phyloP scores from a whole-genome alignment of 1,284 basidiomycete species.

The Erythrobasidium hasegawianum region DNA sequence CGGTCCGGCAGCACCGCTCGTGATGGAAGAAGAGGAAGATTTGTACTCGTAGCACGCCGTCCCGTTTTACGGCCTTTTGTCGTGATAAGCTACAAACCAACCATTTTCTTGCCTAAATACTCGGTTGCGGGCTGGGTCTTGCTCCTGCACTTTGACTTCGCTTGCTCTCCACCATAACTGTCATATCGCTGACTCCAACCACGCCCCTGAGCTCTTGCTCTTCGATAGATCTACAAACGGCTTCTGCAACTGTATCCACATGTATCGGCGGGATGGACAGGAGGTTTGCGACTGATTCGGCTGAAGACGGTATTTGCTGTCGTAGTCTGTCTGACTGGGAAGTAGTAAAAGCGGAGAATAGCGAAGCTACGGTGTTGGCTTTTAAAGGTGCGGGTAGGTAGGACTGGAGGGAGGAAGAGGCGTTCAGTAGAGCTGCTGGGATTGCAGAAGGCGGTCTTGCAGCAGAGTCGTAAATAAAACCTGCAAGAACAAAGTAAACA shows the following conservation, averaged over 20 bases:
- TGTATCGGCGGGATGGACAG: slow-evolving; percentile 83
- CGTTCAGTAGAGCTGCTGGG: slow-evolving; percentile 75
- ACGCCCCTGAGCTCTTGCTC: slow-evolving; percentile 59
- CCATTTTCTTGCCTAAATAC: too few relatives aligned
- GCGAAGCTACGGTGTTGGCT: slow-evolving; percentile 38
- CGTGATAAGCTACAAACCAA: too few relatives aligned
- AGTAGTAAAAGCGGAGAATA: slow-evolving; percentile 36
- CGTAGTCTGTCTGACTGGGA: background rate
- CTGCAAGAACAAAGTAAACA: too few relatives aligned
- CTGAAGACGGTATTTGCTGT: slow-evolving; percentile 35
- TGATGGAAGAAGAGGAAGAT: slow-evolving; percentile 29
- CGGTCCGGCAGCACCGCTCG: too few relatives aligned
- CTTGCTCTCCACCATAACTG: slow-evolving; percentile 58
- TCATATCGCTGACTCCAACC: slow-evolving; percentile 71
- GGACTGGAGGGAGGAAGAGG: slow-evolving; percentile 67
- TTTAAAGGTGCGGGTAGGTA: slow-evolving; percentile 45
- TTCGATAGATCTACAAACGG: slow-evolving; percentile 60
- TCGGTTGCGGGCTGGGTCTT: too few relatives aligned
- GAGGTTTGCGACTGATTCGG: slow-evolving; percentile 69
- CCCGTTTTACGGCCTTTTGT: too few relatives aligned
- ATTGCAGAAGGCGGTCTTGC: slow-evolving; percentile 80
- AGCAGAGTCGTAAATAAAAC: slow-evolving; percentile 93
- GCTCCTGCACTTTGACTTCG: too few relatives aligned
- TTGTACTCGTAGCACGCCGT: slow-evolving; percentile 3
- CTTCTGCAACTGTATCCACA: slow-evolving; percentile 89